These are phyloP conservation scores for Botrytis porri DNA, from an alignment of 2,329 filamentous ascomycete species.

Conservation along the genomic window DNA sequence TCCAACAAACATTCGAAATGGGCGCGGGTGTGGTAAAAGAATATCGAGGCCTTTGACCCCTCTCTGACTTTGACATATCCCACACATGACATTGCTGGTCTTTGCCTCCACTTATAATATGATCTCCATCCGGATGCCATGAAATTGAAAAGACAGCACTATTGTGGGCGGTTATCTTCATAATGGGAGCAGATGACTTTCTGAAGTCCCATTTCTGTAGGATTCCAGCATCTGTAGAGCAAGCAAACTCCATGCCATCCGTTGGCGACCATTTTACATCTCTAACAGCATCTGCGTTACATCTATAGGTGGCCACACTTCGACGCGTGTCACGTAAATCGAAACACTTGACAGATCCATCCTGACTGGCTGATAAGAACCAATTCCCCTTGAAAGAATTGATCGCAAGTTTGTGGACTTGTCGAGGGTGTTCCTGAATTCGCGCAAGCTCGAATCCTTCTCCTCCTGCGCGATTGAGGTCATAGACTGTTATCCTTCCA, in stretches of 20 bases:
- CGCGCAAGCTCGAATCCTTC: conserved; percentile 49
- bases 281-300: conserved; percentile 55
- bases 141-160: conserved; percentile 58
- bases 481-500: conserved; percentile 64
- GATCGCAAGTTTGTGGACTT: conserved; percentile 62
- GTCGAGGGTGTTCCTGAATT: conserved; percentile 60
- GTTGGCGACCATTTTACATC: conserved; percentile 65
- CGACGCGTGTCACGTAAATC: conserved; percentile 53
- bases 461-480: conserved; percentile 49
- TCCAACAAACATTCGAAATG: conserved; percentile 58
- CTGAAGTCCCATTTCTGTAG: conserved; percentile 64
- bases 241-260: conserved; percentile 60
- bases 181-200: conserved; percentile 50
- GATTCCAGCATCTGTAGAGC: conserved; percentile 60
- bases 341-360: conserved; percentile 60
- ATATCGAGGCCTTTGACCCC: conserved; percentile 62
- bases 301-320: conserved; percentile 46
- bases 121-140: conserved; percentile 67
- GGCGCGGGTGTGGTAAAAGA: conserved; percentile 60
- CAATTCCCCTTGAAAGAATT: conserved; percentile 58
- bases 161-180: conserved; percentile 61
- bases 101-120: conserved; percentile 60
- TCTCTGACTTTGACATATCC: conserved; percentile 60
- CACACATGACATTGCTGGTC: conserved; percentile 63
- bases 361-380: conserved; percentile 61